phyloP scores from a whole-genome alignment of 2,329 filamentous ascomycete genomes.

The Neodidymelliopsis sp. region DNA sequence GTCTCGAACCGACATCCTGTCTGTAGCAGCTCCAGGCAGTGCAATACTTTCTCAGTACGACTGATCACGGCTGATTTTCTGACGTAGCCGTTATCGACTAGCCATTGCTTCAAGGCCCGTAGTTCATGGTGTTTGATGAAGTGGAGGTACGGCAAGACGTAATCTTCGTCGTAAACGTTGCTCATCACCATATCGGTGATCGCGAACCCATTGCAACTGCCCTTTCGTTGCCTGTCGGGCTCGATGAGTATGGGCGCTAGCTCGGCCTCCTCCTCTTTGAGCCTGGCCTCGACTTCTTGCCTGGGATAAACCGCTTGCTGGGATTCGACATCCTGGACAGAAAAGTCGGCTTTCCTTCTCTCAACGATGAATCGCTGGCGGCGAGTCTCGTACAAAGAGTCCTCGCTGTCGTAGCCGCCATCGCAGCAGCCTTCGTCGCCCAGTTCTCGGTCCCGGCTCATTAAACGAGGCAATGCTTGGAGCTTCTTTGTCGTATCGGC shows the following conservation, averaged over 20 bases:
- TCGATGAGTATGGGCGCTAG: constrained; percentile 14
- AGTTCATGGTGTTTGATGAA: constrained; percentile 39
- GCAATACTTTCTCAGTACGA: constrained; percentile 38
- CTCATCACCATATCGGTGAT: constrained; percentile 31
- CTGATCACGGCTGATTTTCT: constrained; percentile 26
- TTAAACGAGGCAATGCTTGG: not conserved
- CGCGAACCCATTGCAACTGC: constrained; percentile 28
- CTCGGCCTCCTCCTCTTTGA: constrained; percentile 26
- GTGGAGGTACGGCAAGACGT: constrained; percentile 30
- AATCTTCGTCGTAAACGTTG: constrained; percentile 22
- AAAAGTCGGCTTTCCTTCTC: constrained; percentile 5
- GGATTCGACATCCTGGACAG: constrained; percentile 10
- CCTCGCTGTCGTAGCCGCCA: constrained; percentile 11
- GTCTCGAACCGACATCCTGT: constrained; percentile 36
- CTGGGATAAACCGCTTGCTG: constrained; percentile 14
- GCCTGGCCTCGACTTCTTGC: constrained; percentile 21
- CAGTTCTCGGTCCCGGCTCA: not conserved
- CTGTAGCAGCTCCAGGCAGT: constrained; percentile 37
- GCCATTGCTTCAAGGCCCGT: constrained; percentile 30
- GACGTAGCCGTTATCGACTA: constrained; percentile 22
- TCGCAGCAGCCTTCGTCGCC: not conserved
- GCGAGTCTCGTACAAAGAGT: constrained; percentile 10
- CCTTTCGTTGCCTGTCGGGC: constrained; percentile 27
- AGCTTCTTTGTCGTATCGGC: not conserved
- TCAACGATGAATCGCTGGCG: constrained; percentile 6